Conservation (phyloP, 768 basidiomycete species). For the Xerocomellus chrysenteron region DNA sequence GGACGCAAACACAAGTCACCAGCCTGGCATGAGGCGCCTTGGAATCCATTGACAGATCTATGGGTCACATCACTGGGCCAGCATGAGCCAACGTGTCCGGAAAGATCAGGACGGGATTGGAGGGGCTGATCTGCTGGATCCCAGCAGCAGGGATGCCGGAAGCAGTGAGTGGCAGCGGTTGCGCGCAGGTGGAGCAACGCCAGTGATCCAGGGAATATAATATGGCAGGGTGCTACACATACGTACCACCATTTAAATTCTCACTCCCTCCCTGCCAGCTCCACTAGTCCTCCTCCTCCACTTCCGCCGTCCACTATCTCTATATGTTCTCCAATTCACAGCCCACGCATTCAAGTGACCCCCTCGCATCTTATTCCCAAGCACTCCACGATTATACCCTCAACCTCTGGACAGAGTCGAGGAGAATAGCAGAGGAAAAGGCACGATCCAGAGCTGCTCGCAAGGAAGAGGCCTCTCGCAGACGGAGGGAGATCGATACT, state of each 20-base stretch:
- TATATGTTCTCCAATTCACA: conserved; percentile 19
- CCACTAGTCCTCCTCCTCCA: conserved; percentile 3
- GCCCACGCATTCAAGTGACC: conserved; percentile 21
- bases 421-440: conserved; percentile 55
- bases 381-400: conserved; percentile 69
- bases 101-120: not conserved
- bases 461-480: conserved; percentile 28
- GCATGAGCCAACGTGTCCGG: not conserved
- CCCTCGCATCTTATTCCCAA: conserved; percentile 57
- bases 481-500: conserved; percentile 22
- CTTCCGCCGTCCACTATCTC: conserved; percentile 11
- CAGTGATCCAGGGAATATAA: conserved; percentile 22
- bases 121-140: conserved; percentile 1
- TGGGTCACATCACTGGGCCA: not conserved
- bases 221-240: conserved; percentile 10
- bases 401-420: conserved; percentile 64
- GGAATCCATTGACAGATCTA: not conserved
- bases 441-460: conserved; percentile 32
- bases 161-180: conserved; percentile 9
- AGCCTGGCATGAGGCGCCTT: not conserved
- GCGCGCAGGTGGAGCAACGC: conserved; percentile 28
- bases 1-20: not conserved
- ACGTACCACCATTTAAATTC: conserved; percentile 28
- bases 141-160: conserved; percentile 5
- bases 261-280: conserved; percentile 7